Conservation (phyloP, 352 stramenopile genomes). For the Achlya hypogyna region DNA sequence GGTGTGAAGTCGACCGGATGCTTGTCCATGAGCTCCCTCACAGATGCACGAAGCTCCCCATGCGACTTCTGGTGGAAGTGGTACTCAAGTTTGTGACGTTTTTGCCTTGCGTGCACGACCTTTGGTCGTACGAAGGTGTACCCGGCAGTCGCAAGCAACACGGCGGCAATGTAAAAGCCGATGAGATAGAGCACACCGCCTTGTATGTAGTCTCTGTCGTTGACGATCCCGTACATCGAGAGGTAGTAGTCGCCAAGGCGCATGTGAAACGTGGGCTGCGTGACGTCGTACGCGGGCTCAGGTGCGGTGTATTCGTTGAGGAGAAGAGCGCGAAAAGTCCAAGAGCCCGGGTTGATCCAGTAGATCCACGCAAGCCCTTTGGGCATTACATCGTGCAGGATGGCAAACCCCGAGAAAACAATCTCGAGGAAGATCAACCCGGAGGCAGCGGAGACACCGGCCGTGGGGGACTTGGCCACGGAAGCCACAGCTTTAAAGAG, state of each 20-base stretch:
- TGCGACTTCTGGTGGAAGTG: neutral
- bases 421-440: slow-evolving; percentile 18
- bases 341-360: slow-evolving; percentile 19
- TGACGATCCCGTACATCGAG: neutral
- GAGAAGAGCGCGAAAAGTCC: slow-evolving; percentile 13
- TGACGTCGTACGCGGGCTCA: neutral
- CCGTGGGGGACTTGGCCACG: neutral
- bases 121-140: neutral
- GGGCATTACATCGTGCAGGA: slow-evolving; percentile 1
- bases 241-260: slow-evolving; percentile 18
- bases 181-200: neutral
- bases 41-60: neutral
- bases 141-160: neutral
- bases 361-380: slow-evolving; percentile 16
- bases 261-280: neutral
- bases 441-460: neutral
- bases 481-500: slow-evolving; percentile 8
- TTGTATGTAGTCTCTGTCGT: neutral
- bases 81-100: neutral
- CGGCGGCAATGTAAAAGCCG: neutral
- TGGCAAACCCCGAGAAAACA: slow-evolving; percentile 15
- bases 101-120: neutral
- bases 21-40: neutral
- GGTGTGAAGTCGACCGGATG: slow-evolving; percentile 11
- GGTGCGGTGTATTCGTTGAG: slow-evolving; percentile 10